phyloP scores from a whole-genome alignment of 2,329 filamentous ascomycete species.

The Curvularia sp. region DNA sequence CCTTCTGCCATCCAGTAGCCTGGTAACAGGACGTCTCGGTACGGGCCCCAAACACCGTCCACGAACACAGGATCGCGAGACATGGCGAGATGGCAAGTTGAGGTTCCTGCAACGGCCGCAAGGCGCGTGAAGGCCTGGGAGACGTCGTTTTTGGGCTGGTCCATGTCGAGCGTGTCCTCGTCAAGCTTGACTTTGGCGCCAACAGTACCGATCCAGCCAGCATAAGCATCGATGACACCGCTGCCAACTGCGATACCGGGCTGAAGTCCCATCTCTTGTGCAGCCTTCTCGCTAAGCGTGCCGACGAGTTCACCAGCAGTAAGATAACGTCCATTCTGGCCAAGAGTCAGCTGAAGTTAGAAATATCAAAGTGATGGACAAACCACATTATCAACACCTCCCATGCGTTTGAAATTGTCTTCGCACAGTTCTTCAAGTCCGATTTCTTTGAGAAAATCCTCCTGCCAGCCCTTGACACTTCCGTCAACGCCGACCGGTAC shows the following conservation, averaged over 20 bases:
- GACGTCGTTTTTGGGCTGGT: slow-evolving; percentile 80
- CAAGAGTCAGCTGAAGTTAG: slow-evolving; percentile 41
- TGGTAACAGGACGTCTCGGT: slow-evolving; percentile 90
- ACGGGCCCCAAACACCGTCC: slow-evolving; percentile 94
- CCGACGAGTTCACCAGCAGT: slow-evolving; percentile 93
- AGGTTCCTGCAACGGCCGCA: slow-evolving; percentile 93
- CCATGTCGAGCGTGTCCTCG: slow-evolving; percentile 70
- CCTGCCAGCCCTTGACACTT: slow-evolving; percentile 97
- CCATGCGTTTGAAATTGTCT: slow-evolving; percentile 91
- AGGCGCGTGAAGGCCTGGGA: slow-evolving; percentile 90
- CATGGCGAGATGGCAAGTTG: slow-evolving; percentile 97
- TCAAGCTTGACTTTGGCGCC: slow-evolving; percentile 88
- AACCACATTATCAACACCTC: slow-evolving; percentile 94
- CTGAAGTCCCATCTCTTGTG: slow-evolving; percentile 80
- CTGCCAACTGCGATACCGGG: slow-evolving; percentile 91
- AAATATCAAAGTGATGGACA: slow-evolving; percentile 52
- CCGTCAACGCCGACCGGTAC: slow-evolving; percentile 97
- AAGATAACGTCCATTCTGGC: slow-evolving; percentile 90
- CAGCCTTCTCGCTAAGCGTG: slow-evolving; percentile 81
- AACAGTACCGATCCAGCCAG: slow-evolving; percentile 98
- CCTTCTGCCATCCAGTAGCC: slow-evolving; percentile 97
- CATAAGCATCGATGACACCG: slow-evolving; percentile 97
- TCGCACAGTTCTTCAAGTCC: slow-evolving; percentile 84
- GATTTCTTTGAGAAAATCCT: slow-evolving; percentile 87
- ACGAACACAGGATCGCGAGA: slow-evolving; percentile 93